Conservation (phyloP, 2,329 filamentous ascomycete genomes). For the Lasiodiplodia sp. region DNA sequence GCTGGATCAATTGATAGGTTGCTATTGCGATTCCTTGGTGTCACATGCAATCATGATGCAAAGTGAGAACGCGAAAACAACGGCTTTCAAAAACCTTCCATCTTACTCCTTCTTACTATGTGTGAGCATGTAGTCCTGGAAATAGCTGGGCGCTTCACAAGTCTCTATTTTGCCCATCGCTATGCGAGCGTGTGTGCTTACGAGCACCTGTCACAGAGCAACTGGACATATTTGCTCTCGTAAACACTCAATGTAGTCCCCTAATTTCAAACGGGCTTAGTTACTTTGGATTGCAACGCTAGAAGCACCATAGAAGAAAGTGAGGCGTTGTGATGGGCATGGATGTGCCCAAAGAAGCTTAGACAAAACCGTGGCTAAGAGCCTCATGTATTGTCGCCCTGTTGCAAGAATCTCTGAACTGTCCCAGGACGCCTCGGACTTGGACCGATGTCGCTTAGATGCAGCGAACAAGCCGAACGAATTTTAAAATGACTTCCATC, state of each 20-base stretch:
- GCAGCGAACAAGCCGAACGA: neutral
- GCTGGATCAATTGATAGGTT: neutral
- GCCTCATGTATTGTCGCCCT: neutral
- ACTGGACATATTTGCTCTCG: neutral
- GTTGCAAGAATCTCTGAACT: neutral
- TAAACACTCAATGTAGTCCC: neutral
- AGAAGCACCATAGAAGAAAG: neutral
- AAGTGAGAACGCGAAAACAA: neutral
- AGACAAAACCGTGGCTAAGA: neutral
- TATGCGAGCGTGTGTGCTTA: neutral
- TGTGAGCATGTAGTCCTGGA: neutral
- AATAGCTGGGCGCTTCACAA: neutral
- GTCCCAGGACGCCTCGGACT: neutral
- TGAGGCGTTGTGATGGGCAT: neutral
- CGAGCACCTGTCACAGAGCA: neutral
- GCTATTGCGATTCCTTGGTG: too few relatives aligned
- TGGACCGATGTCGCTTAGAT: neutral
- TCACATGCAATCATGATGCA: neutral
- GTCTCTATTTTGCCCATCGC: neutral
- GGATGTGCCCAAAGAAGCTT: neutral
- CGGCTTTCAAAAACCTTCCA: neutral
- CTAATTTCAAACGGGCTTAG: neutral
- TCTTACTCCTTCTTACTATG: neutral
- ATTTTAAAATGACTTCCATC: neutral
- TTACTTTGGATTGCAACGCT: neutral